Evolutionary conservation across 805 yeast genomes (phyloP).

Genomic region (Wickerhamomyces silvicola): DNA sequence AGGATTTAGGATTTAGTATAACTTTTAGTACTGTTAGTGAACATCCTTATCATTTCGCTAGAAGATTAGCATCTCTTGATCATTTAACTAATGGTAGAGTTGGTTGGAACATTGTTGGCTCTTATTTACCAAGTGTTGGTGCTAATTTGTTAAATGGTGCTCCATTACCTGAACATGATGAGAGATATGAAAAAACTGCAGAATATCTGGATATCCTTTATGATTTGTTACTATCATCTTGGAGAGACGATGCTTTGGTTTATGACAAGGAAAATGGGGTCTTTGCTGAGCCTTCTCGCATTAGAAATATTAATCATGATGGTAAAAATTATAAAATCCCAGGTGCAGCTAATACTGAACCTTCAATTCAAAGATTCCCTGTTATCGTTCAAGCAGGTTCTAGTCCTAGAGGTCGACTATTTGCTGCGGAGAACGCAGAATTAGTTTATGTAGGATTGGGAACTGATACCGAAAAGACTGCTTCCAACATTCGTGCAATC

Average conservation of each 20-base stretch:
- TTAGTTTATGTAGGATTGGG: slow-evolving; percentile 32
- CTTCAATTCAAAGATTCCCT: slow-evolving; percentile 39
- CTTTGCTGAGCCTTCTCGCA: slow-evolving; percentile 30
- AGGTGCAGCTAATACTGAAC: slow-evolving; percentile 35
- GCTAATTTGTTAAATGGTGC: slow-evolving; percentile 28
- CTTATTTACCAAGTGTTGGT: slow-evolving; percentile 34
- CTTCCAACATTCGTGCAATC: slow-evolving; percentile 25
- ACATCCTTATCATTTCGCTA: slow-evolving; percentile 31
- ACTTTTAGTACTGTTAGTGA: slow-evolving; percentile 36
- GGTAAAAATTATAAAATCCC: slow-evolving; percentile 37
- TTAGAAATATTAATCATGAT: slow-evolving; percentile 32
- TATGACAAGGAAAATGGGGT: slow-evolving; percentile 22
- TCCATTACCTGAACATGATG: slow-evolving; percentile 23
- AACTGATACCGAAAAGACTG: slow-evolving; percentile 27
- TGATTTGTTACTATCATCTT: slow-evolving; percentile 33
- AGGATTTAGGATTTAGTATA: slow-evolving; percentile 29
- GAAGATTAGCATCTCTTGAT: slow-evolving; percentile 34
- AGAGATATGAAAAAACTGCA: slow-evolving; percentile 33
- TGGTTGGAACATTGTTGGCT: slow-evolving; percentile 37
- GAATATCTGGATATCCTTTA: slow-evolving; percentile 36
- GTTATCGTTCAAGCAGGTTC: slow-evolving; percentile 39
- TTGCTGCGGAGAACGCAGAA: slow-evolving; percentile 39
- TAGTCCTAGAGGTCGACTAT: slow-evolving; percentile 32
- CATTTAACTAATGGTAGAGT: slow-evolving; percentile 34
- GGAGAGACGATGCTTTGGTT: slow-evolving; percentile 35